These are phyloP conservation scores for Myxozyma monticola DNA, from an alignment of 805 yeast species.

Conservation along the genomic window DNA sequence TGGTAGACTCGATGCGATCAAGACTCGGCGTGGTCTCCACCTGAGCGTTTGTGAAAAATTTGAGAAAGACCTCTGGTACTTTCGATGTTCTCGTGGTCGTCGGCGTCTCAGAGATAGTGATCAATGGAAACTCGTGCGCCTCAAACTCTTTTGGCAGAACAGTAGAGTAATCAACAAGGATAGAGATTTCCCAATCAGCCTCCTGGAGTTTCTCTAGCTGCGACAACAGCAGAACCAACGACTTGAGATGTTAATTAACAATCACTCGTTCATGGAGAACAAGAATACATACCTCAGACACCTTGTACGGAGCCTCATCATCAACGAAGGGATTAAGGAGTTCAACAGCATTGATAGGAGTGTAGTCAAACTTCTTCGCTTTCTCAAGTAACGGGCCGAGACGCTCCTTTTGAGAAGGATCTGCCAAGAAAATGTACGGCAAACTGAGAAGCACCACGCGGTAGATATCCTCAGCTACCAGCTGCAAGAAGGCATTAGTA, in stretches of 20 bases:
- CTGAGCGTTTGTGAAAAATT: slow-evolving; percentile 52
- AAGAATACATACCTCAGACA: slow-evolving; percentile 11
- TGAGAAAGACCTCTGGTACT: slow-evolving; percentile 55
- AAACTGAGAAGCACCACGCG: slow-evolving; percentile 9
- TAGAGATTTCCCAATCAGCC: slow-evolving; percentile 30
- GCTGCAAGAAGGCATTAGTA: background rate
- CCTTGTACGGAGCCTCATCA: slow-evolving; percentile 25
- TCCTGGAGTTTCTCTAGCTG: slow-evolving; percentile 20
- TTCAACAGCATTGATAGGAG: slow-evolving; percentile 6
- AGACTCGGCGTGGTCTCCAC: slow-evolving; percentile 68
- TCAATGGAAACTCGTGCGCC: slow-evolving; percentile 5
- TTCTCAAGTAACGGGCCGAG: slow-evolving; percentile 9
- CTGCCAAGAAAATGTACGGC: slow-evolving; percentile 21
- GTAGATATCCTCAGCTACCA: slow-evolving; percentile 5
- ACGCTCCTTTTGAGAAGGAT: slow-evolving; percentile 6
- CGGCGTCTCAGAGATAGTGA: too few relatives aligned
- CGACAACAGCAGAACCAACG: slow-evolving; percentile 9
- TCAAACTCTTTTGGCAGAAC: slow-evolving; percentile 28
- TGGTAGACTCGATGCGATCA: slow-evolving; percentile 53
- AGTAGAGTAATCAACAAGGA: slow-evolving; percentile 39
- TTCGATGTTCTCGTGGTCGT: too few relatives aligned
- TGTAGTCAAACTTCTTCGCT: slow-evolving; percentile 7
- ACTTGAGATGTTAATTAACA: slow-evolving; percentile 2
- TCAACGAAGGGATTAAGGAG: slow-evolving; percentile 26
- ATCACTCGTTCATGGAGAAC: background rate